Percentiles rank a stretch among this genome's conserved stretches.
Evolutionary conservation across 2,329 filamentous ascomycete genomes (phyloP).

Genomic region (Epichloe gansuensis): DNA sequence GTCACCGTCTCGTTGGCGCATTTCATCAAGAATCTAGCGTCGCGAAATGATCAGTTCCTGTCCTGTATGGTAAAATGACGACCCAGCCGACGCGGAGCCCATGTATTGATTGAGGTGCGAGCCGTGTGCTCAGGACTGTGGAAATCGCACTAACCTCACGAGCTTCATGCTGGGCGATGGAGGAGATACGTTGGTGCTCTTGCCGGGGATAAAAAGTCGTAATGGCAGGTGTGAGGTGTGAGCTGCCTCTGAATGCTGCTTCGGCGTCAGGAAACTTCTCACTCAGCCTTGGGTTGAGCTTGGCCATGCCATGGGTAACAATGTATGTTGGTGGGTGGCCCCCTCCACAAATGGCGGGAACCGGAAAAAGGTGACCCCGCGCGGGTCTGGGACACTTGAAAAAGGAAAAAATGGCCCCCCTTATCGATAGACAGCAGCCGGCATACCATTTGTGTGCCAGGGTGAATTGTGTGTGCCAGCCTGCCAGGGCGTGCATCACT

Average conservation of each 20-base stretch:
- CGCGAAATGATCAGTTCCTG: slow-evolving; percentile 1
- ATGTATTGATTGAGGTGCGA: neutral
- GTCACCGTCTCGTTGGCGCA: slow-evolving; percentile 98
- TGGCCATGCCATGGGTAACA: too few relatives aligned
- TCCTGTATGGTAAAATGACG: slow-evolving; percentile 8
- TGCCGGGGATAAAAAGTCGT: neutral
- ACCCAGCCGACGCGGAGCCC: neutral
- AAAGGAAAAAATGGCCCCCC: neutral
- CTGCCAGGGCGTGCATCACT: neutral
- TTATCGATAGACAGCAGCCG: slow-evolving; percentile 3
- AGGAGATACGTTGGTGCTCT: neutral
- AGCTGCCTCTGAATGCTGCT: neutral
- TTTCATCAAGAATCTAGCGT: slow-evolving; percentile 89
- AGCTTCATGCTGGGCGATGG: slow-evolving; percentile 71
- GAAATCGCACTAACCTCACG: slow-evolving; percentile 57
- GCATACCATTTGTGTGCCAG: neutral
- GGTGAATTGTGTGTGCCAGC: too few relatives aligned
- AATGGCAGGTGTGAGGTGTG: neutral
- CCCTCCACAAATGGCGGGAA: neutral
- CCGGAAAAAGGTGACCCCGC: neutral
- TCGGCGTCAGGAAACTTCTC: neutral
- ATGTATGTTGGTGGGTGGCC: too few relatives aligned
- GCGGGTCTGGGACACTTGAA: neutral
- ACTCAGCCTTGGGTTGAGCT: too few relatives aligned
- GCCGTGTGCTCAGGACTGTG: neutral